Evolutionary conservation across 192 early-diverging fungal genomes (phyloP).

Genomic region (Diversispora epigaea): DNA sequence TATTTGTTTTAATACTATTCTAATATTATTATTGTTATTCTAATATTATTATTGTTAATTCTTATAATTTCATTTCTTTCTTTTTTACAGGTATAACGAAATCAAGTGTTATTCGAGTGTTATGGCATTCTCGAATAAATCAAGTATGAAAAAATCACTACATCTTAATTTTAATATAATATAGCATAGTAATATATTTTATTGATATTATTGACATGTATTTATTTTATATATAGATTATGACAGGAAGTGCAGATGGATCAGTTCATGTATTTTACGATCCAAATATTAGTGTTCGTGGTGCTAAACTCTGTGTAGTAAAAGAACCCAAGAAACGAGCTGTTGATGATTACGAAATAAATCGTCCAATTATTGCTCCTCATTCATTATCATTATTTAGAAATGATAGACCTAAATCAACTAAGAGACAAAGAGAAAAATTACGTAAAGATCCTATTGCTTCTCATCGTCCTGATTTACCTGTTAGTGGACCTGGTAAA

Average conservation of each 20-base stretch:
- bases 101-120: conserved; percentile 67
- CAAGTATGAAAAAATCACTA: conserved; percentile 56
- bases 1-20: too few relatives aligned
- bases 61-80: neutral
- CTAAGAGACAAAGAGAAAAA: conserved; percentile 76
- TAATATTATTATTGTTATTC: too few relatives aligned
- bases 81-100: conserved; percentile 40
- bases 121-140: conserved; percentile 88
- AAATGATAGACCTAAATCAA: conserved; percentile 60
- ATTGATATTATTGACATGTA: neutral
- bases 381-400: conserved; percentile 87
- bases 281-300: conserved; percentile 61
- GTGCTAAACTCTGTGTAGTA: conserved; percentile 68
- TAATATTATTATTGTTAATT: neutral
- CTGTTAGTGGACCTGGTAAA: conserved; percentile 74
- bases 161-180: too few relatives aligned
- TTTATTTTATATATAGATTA: conserved; percentile 53
- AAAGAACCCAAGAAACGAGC: conserved; percentile 66
- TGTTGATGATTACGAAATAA: conserved; percentile 61
- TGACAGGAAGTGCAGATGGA: conserved; percentile 76
- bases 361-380: conserved; percentile 81
- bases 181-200: neutral
- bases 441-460: conserved; percentile 66
- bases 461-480: conserved; percentile 76
- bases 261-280: conserved; percentile 76